phyloP scores from a whole-genome alignment of 495 filamentous ascomycete species.

The Penicillium ochrochloron region DNA sequence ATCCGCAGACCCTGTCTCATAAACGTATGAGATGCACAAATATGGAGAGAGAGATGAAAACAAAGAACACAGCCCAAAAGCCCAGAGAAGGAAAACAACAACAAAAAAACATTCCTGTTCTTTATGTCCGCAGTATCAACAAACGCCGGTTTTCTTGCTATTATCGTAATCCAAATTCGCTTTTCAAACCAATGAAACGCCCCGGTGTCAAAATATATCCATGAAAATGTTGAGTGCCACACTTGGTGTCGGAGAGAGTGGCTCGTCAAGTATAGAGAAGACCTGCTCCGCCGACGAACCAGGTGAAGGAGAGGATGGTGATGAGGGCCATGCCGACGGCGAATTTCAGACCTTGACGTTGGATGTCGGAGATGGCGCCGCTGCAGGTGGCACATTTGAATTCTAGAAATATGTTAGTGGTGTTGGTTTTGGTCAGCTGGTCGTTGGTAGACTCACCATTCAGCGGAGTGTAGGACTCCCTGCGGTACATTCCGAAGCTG shows the following conservation, averaged over 20 bases:
- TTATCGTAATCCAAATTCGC: slow-evolving; percentile 32
- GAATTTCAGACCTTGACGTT: slow-evolving; percentile 70
- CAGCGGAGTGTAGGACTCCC: slow-evolving; percentile 66
- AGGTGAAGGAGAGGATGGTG: slow-evolving; percentile 83
- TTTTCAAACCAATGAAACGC: slow-evolving; percentile 28
- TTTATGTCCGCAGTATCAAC: slow-evolving; percentile 22
- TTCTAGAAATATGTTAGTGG: slow-evolving; percentile 42
- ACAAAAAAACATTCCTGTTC: background rate
- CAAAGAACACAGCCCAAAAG: slow-evolving; percentile 7
- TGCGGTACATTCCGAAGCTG: slow-evolving; percentile 81
- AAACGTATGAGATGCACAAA: slow-evolving; percentile 6
- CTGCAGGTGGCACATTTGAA: slow-evolving; percentile 73
- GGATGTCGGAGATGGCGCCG: slow-evolving; percentile 65
- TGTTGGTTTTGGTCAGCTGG: background rate
- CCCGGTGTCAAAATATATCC: slow-evolving; percentile 29
- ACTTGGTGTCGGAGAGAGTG: background rate
- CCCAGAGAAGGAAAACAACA: background rate
- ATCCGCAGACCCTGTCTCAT: slow-evolving; percentile 1
- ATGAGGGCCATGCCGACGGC: slow-evolving; percentile 73
- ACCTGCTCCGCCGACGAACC: slow-evolving; percentile 77
- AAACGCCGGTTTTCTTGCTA: slow-evolving; percentile 38
- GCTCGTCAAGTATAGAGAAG: slow-evolving; percentile 48
- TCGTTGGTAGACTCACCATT: slow-evolving; percentile 44
- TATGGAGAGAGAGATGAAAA: slow-evolving; percentile 10
- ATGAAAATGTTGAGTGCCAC: slow-evolving; percentile 22